Conservation (phyloP, 805 yeast genomes). For the Ogataea methylovora region DNA sequence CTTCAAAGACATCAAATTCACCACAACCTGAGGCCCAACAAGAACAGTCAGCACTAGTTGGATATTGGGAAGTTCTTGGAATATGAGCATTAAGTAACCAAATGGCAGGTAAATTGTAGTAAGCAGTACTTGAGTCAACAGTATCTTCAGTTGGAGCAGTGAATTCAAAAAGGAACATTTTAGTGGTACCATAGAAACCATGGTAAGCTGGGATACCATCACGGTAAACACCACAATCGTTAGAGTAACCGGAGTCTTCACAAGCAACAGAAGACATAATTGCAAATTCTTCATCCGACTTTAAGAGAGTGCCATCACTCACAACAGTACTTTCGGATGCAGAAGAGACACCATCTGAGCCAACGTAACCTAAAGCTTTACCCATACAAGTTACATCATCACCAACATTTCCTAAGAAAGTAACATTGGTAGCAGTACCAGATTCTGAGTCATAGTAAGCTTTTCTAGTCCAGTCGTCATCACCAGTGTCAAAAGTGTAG, state of each 20-base stretch:
- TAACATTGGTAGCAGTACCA: slow-evolving; percentile 51
- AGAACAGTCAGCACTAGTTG: slow-evolving; percentile 53
- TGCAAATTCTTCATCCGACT: slow-evolving; percentile 52
- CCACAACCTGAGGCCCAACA: slow-evolving; percentile 78
- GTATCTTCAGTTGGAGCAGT: slow-evolving; percentile 50
- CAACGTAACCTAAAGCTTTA: slow-evolving; percentile 57
- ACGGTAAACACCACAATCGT: slow-evolving; percentile 72
- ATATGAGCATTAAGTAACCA: slow-evolving; percentile 70
- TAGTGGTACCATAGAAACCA: slow-evolving; percentile 61
- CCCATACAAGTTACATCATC: slow-evolving; percentile 56
- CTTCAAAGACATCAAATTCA: slow-evolving; percentile 71
- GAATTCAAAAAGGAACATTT: slow-evolving; percentile 69
- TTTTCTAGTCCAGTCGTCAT: slow-evolving; percentile 47
- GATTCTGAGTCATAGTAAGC: slow-evolving; percentile 50
- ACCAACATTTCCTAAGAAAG: slow-evolving; percentile 63
- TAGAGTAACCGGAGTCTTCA: slow-evolving; percentile 39
- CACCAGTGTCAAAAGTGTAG: slow-evolving; percentile 24
- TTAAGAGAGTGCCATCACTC: slow-evolving; percentile 37
- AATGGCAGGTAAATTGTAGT: slow-evolving; percentile 65
- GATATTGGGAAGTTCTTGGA: slow-evolving; percentile 70
- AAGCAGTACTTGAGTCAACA: slow-evolving; percentile 22
- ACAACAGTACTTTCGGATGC: slow-evolving; percentile 38
- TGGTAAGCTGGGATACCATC: slow-evolving; percentile 64
- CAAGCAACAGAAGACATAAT: slow-evolving; percentile 55
- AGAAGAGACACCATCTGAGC: slow-evolving; percentile 46